Evolutionary conservation across 2,329 filamentous ascomycete species (phyloP).

Genomic region (Ceratocystiopsis brevicomis): DNA sequence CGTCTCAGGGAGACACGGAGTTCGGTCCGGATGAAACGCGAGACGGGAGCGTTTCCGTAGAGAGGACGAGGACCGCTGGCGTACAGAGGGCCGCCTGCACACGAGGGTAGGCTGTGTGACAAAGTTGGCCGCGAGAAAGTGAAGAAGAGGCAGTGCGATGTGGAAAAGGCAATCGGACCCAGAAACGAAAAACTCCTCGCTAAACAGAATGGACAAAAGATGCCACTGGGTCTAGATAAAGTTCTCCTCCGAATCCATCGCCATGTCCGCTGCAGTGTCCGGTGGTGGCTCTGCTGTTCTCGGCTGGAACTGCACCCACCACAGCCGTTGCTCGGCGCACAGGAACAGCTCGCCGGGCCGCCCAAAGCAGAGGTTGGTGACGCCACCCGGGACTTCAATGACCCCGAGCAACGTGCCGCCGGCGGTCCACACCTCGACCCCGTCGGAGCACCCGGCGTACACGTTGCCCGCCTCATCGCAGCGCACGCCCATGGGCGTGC

Average conservation of each 20-base stretch:
- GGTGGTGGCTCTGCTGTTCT: too few relatives aligned
- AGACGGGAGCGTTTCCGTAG: too few relatives aligned
- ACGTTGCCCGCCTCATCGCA: conserved; percentile 26
- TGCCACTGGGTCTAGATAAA: background rate
- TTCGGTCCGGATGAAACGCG: too few relatives aligned
- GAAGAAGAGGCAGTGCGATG: too few relatives aligned
- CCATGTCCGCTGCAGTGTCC: background rate
- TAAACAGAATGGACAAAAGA: too few relatives aligned
- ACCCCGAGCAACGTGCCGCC: conserved; percentile 25
- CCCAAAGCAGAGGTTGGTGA: conserved; percentile 27
- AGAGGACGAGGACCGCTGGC: too few relatives aligned
- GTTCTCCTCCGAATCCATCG: conserved; percentile 1
- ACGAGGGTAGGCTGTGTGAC: too few relatives aligned
- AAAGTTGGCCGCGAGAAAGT: too few relatives aligned
- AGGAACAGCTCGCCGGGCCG: conserved; percentile 24
- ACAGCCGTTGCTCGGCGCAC: conserved; percentile 27
- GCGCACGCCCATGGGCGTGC: conserved; percentile 24
- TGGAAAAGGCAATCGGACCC: too few relatives aligned
- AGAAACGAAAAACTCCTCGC: too few relatives aligned
- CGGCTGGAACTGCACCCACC: conserved; percentile 15
- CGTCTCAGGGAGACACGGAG: too few relatives aligned
- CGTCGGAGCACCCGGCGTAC: conserved; percentile 27
- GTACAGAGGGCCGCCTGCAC: too few relatives aligned
- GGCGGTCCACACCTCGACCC: conserved; percentile 29
- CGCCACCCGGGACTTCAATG: conserved; percentile 20